Percentiles rank a stretch among this genome's conserved stretches.
Evolutionary conservation across 1,284 basidiomycete genomes (phyloP).

Genomic region (Ustilago trichophora): DNA sequence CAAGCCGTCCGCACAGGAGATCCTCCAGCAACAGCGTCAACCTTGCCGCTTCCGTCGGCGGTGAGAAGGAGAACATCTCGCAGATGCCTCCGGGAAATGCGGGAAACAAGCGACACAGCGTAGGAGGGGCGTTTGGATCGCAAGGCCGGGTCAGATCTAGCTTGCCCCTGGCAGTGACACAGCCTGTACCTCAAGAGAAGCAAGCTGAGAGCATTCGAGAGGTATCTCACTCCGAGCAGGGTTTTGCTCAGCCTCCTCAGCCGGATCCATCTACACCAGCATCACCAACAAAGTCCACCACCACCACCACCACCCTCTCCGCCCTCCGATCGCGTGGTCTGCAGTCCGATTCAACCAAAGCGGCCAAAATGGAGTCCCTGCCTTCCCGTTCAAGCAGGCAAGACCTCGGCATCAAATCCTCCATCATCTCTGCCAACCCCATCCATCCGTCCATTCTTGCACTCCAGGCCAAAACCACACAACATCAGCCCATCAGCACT

Average conservation of each 20-base stretch:
- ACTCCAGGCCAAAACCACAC: slow-evolving; percentile 15
- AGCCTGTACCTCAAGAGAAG: slow-evolving; percentile 5
- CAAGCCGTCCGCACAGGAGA: neutral
- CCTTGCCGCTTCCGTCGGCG: neutral
- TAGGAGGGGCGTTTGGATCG: neutral
- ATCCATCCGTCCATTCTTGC: slow-evolving; percentile 31
- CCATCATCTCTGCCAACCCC: slow-evolving; percentile 34
- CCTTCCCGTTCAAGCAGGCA: slow-evolving; percentile 2
- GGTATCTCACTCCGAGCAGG: too few relatives aligned
- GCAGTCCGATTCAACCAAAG: slow-evolving; percentile 7
- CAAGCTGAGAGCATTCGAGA: neutral
- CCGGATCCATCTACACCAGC: too few relatives aligned
- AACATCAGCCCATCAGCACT: slow-evolving; percentile 40
- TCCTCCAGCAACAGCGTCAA: slow-evolving; percentile 15
- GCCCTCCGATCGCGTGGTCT: slow-evolving; percentile 14
- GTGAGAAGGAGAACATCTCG: slow-evolving; percentile 29
- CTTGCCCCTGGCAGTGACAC: slow-evolving; percentile 21
- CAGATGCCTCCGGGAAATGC: neutral
- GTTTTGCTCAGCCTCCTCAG: too few relatives aligned
- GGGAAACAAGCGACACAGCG: slow-evolving; percentile 12
- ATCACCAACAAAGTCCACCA: slow-evolving; percentile 14
- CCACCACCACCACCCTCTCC: slow-evolving; percentile 13
- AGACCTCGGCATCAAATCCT: slow-evolving; percentile 30
- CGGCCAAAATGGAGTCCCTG: slow-evolving; percentile 1
- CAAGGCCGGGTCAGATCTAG: slow-evolving; percentile 16